Conservation (phyloP, 192 early-diverging fungal genomes). For the Coemansia sp. region DNA sequence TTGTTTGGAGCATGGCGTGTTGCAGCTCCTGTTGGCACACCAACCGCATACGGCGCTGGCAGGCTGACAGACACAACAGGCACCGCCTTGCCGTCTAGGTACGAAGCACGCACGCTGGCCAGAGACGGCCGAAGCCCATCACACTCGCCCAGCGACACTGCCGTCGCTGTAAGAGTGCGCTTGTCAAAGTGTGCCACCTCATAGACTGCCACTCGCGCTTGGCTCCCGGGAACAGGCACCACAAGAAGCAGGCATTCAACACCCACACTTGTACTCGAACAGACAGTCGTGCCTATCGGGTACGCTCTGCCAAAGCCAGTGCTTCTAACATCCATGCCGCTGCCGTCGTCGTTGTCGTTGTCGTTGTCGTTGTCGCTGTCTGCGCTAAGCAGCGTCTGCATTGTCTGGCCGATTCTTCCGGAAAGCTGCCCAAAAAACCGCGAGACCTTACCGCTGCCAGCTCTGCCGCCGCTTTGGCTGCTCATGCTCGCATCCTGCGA, state of each 20-base stretch:
- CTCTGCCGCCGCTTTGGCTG: no score
- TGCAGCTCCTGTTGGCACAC: not conserved
- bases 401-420: slow-evolving; percentile 5
- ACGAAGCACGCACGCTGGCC: slow-evolving; percentile 7
- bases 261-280: not conserved
- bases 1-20: not conserved
- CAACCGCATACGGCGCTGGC: not conserved
- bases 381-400: slow-evolving; percentile 3
- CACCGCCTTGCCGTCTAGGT: not conserved
- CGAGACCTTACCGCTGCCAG: slow-evolving; percentile 3
- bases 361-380: not conserved
- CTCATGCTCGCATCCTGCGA: not conserved
- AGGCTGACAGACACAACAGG: not conserved
- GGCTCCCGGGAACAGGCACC: not conserved
- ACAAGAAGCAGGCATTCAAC: slow-evolving; percentile 9
- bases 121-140: slow-evolving; percentile 12
- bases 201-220: slow-evolving; percentile 3
- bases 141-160: slow-evolving; percentile 10
- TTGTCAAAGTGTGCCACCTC: slow-evolving; percentile 8
- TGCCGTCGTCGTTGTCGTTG: not conserved
- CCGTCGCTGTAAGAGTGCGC: not conserved
- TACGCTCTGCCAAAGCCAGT: not conserved
- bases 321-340: not conserved
- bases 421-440: slow-evolving; percentile 12
- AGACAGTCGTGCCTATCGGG: no score